Percentiles rank a stretch among this genome's conserved stretches.
Evolutionary conservation across 805 yeast genomes (phyloP).

Genomic region (Saturnispora halmiae): DNA sequence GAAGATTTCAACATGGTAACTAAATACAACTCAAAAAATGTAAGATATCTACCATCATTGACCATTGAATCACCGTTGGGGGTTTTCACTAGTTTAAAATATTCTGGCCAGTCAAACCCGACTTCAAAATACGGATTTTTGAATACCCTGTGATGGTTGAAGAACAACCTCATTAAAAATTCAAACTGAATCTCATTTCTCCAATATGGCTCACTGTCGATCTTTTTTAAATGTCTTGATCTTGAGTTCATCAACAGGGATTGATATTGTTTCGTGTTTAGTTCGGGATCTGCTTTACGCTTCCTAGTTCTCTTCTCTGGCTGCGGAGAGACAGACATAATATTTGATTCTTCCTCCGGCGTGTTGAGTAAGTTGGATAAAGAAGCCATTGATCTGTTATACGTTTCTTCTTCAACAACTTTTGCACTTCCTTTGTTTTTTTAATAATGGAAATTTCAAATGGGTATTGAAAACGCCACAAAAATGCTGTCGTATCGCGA

Average conservation of each 20-base stretch:
- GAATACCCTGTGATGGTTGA: slow-evolving; percentile 57
- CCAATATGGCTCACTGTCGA: slow-evolving; percentile 90
- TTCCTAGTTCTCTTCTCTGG: not conserved
- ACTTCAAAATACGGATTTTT: slow-evolving; percentile 44
- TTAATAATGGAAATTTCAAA: too few species aligned
- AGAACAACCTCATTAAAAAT: slow-evolving; percentile 56
- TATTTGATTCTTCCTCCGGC: not conserved
- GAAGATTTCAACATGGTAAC: slow-evolving; percentile 74
- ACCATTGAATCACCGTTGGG: slow-evolving; percentile 18
- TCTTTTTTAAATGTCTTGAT: slow-evolving; percentile 63
- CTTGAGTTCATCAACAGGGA: slow-evolving; percentile 26
- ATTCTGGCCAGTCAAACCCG: slow-evolving; percentile 31
- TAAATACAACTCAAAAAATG: slow-evolving; percentile 78
- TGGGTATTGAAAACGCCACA: too few species aligned
- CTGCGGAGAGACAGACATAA: not conserved
- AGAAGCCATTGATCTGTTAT: not conserved
- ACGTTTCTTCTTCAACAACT: too few species aligned
- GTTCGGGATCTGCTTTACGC: not conserved
- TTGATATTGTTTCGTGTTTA: slow-evolving; percentile 18
- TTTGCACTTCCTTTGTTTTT: too few species aligned
- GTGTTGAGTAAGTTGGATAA: not conserved
- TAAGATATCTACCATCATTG: slow-evolving; percentile 38
- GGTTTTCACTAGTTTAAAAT: slow-evolving; percentile 21
- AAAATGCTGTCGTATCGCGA: too few species aligned
- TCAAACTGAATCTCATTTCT: slow-evolving; percentile 81